Evolutionary conservation across 2,329 filamentous ascomycete species (phyloP), one percentile per base, ranked within the genome.

Genomic region (Aureobasidium sp.): DNA sequence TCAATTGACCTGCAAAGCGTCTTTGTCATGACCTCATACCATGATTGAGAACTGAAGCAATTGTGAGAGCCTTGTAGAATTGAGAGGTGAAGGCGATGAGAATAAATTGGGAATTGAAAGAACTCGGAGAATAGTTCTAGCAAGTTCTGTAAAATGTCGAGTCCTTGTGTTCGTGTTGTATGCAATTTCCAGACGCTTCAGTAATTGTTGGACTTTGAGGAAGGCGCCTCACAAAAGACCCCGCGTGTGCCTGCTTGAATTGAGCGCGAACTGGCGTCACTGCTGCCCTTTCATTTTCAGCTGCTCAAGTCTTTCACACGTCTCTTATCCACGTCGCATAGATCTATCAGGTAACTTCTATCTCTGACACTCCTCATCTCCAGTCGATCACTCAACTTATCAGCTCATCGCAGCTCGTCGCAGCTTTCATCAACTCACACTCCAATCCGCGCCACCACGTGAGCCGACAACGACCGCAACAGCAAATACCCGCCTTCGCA

Each of bases 401-500:
- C 39, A 46, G 1, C n/a, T 29, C 43, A 39, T 37, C 55, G 10
- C 55, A 39, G 55, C 13, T 48, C n/a, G 13, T n/a, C 32, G 41
- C 53, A 47, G 55, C 43, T 47, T 27, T 10, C 27, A 32, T 15
- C 26, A 41, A 63, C 20, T 39, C 36, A 46, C 59, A 48, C 55
- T 50, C 26, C 26, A 20, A 63, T 32, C 29, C 60, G 52, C 61
- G 52, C 59, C 48, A 50, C 53, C 39, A 43, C 56, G 39, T 48
- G 59, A 63, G 48, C 24, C 47, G 34, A 51, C 55, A 29, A 53
- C 55, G 17, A 41, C 50, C 6, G 13, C 50, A 39, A 26, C 50
- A 52, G 50, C 32, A 63, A 47, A 63, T 61, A 29, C 51, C 20
- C 64, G 56, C 63, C 63, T 55, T 62, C 29, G 56, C 13, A 29